A percentile compares a stretch with the other conserved stretches of the same genome.
phyloP scores from a whole-genome alignment of 2,329 filamentous ascomycete genomes.

The Sphaerulina vaccinii region DNA sequence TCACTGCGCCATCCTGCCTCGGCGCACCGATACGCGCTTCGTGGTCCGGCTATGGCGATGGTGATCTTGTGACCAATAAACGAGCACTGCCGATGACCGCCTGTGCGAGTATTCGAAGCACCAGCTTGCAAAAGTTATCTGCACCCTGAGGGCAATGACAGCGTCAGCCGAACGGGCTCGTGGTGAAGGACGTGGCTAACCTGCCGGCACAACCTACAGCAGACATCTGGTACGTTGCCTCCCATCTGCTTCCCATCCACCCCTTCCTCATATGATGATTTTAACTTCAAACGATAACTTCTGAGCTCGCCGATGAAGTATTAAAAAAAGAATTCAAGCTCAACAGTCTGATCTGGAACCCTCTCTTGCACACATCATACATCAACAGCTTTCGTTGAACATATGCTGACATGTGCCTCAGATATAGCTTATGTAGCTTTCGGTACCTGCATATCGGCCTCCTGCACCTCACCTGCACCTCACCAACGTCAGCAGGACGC shows the following conservation, averaged over 20 bases:
- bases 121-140: too few relatives aligned
- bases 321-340: constrained; percentile 49
- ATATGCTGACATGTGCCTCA: background rate
- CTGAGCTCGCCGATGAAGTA: constrained; percentile 37
- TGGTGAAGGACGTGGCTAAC: background rate
- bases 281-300: constrained; percentile 40
- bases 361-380: background rate
- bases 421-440: background rate
- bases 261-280: constrained; percentile 27
- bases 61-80: too few relatives aligned
- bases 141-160: too few relatives aligned
- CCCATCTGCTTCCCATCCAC: background rate
- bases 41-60: too few relatives aligned
- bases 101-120: too few relatives aligned
- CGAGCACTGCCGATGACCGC: too few relatives aligned
- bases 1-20: too few relatives aligned
- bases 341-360: constrained; percentile 50
- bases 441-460: background rate
- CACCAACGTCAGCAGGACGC: background rate
- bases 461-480: background rate
- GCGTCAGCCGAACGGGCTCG: background rate
- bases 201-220: background rate
- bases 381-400: background rate
- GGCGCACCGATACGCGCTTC: too few relatives aligned
- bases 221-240: background rate